Evolutionary conservation across 257 asterid genomes (phyloP).

Genomic region (Solanum infundibuliforme): DNA sequence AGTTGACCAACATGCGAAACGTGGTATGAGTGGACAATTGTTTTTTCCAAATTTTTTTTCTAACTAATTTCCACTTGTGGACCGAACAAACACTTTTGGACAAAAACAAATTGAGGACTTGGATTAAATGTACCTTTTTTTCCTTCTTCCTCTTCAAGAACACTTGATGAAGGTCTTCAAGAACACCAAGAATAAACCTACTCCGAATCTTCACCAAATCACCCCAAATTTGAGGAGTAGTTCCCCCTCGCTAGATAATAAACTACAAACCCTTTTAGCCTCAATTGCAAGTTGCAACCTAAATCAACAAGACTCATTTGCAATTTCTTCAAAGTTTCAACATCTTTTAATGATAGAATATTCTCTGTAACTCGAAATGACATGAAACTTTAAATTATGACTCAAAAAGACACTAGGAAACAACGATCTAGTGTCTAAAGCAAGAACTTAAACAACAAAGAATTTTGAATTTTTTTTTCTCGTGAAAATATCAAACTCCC

Average conservation of each 20-base stretch:
- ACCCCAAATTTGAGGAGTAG: background rate
- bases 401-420: background rate
- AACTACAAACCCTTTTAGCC: background rate
- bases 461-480: too few relatives aligned
- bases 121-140: too few relatives aligned
- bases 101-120: background rate
- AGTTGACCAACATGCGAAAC: background rate
- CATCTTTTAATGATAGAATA: too few relatives aligned
- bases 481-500: background rate
- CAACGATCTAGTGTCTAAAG: background rate
- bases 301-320: background rate
- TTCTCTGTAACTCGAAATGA: too few relatives aligned
- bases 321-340: too few relatives aligned
- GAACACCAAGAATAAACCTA: background rate
- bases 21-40: background rate
- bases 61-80: background rate
- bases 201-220: background rate
- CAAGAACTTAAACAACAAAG: too few relatives aligned
- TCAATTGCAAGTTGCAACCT: background rate
- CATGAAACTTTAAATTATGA: background rate
- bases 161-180: background rate
- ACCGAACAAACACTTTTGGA: background rate
- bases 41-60: background rate
- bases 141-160: background rate
- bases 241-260: background rate